Evolutionary conservation across 2,329 filamentous ascomycete genomes (phyloP).

Genomic region (Orbilia brochopaga): DNA sequence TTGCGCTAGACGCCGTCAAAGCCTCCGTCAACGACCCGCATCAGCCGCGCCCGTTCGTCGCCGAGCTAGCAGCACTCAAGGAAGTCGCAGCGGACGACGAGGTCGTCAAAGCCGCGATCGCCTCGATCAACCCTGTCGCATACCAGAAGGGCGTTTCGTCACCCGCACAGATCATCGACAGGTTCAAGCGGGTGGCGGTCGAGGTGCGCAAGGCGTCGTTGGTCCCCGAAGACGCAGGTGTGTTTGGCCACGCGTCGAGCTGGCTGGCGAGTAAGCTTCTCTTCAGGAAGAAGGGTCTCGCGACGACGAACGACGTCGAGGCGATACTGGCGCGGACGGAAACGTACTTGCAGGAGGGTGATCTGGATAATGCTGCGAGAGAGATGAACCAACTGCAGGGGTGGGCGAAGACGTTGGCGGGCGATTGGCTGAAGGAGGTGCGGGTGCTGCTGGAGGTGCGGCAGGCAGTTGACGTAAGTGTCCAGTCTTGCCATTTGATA

Average conservation of each 20-base stretch:
- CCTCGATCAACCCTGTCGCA: slow-evolving; percentile 90
- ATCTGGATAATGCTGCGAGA: slow-evolving; percentile 85
- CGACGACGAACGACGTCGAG: slow-evolving; percentile 87
- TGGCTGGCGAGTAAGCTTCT: slow-evolving; percentile 89
- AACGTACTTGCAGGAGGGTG: slow-evolving; percentile 87
- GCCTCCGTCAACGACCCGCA: slow-evolving; percentile 77
- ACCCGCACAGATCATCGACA: slow-evolving; percentile 84
- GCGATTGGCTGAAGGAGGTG: slow-evolving; percentile 91
- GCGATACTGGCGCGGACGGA: slow-evolving; percentile 89
- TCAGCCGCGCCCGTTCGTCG: slow-evolving; percentile 82
- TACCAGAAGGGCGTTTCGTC: slow-evolving; percentile 92
- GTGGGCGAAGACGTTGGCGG: slow-evolving; percentile 93
- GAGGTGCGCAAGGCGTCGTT: slow-evolving; percentile 95
- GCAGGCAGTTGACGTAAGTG: slow-evolving; percentile 90
- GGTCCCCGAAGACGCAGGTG: slow-evolving; percentile 88
- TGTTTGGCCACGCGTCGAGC: slow-evolving; percentile 90
- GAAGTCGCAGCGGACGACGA: slow-evolving; percentile 84
- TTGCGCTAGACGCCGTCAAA: slow-evolving; percentile 91
- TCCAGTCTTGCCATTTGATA: too few species aligned
- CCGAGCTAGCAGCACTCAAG: slow-evolving; percentile 91
- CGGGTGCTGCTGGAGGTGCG: slow-evolving; percentile 91
- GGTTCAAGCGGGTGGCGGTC: slow-evolving; percentile 87
- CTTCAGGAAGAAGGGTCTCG: slow-evolving; percentile 90
- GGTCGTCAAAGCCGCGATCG: slow-evolving; percentile 89
- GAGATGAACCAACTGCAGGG: slow-evolving; percentile 93